Conservation (phyloP, 2,329 filamentous ascomycete genomes). For the Endoconidiophora laricicola region DNA sequence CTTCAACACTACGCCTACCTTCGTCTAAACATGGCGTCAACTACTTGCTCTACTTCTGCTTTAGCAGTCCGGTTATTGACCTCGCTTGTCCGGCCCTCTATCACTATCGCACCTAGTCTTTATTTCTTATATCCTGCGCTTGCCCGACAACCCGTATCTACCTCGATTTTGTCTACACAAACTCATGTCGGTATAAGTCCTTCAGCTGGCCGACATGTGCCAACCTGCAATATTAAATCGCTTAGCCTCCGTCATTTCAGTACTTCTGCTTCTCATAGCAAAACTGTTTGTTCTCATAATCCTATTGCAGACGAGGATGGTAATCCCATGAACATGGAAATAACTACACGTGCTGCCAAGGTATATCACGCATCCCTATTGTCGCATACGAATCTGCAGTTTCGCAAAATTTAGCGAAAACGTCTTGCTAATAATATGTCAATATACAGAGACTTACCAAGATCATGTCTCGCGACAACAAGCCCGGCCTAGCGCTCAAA, state of each 20-base stretch:
- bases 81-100: constrained; percentile 12
- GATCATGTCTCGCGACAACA: constrained; percentile 55
- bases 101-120: constrained; percentile 18
- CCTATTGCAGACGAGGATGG: constrained; percentile 68
- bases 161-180: background rate
- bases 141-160: background rate
- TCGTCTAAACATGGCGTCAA: background rate
- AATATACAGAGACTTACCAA: constrained; percentile 47
- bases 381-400: too few relatives aligned
- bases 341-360: constrained; percentile 67
- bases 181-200: too few relatives aligned
- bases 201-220: background rate
- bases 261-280: constrained; percentile 20
- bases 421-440: too few relatives aligned
- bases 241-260: constrained; percentile 21
- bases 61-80: constrained; percentile 5
- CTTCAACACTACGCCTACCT: background rate
- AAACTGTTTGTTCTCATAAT: constrained; percentile 44
- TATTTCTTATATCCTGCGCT: constrained; percentile 26
- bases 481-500: constrained; percentile 71
- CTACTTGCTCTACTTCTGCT: background rate
- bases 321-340: constrained; percentile 66
- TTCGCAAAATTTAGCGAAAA: too few relatives aligned
- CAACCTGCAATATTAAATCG: background rate
- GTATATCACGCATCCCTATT: constrained; percentile 26